Conservation (phyloP, 495 filamentous ascomycete species). For the Bacidia rubella region DNA sequence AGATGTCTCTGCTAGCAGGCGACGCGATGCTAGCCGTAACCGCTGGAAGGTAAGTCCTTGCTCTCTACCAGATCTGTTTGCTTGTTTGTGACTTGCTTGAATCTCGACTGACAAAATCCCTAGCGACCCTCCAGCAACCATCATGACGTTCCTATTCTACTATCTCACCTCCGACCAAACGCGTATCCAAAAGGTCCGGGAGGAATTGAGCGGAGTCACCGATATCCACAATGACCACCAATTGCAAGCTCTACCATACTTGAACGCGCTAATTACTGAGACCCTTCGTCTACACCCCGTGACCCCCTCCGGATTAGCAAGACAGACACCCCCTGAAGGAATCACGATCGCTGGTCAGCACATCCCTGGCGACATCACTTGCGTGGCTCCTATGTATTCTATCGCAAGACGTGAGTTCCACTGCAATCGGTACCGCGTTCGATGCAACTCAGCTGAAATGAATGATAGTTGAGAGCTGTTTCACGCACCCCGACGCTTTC, state of each 20-base stretch:
- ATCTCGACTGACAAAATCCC: background rate
- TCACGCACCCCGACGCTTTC: background rate
- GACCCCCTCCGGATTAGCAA: background rate
- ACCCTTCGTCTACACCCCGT: background rate
- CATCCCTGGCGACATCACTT: background rate
- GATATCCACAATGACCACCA: background rate
- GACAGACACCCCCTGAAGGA: background rate
- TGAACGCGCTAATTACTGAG: background rate
- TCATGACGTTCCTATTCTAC: background rate
- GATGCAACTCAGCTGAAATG: background rate
- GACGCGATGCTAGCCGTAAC: constrained; percentile 27
- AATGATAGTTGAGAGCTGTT: constrained; percentile 1
- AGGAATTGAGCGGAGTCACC: background rate
- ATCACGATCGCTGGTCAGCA: background rate
- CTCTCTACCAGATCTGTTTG: background rate
- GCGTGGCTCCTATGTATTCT: background rate
- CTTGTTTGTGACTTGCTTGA: background rate
- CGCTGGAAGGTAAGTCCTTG: constrained; percentile 28
- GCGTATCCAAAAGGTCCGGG: background rate
- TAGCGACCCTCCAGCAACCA: background rate
- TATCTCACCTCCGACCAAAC: background rate
- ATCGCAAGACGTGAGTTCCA: background rate
- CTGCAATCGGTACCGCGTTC: too few species aligned
- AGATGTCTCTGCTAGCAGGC: constrained; percentile 19
- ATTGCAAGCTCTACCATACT: background rate